Conservation (phyloP, 371 early-diverging fungal species). For the Haplosporangium sp. region DNA sequence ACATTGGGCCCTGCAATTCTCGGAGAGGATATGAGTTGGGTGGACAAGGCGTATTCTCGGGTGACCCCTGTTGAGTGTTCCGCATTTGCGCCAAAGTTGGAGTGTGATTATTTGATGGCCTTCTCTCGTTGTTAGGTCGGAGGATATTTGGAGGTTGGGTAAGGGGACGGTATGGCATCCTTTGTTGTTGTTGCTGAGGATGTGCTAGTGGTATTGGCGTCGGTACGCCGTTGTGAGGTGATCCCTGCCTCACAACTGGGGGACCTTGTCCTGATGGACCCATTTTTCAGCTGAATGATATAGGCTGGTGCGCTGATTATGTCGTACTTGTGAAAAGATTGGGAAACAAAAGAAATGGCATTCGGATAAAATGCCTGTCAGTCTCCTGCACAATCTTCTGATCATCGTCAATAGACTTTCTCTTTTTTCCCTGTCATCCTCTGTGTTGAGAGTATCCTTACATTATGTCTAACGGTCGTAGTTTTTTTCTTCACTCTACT, state of each 20-base stretch:
- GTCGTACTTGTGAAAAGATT: no score
- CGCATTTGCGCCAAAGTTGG: not conserved
- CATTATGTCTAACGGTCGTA: no score
- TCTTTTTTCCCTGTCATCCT: no score
- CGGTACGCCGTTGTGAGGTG: not conserved
- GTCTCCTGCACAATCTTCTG: no score
- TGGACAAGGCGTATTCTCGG: constrained; percentile 3
- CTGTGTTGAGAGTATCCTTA: no score
- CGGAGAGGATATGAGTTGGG: constrained; percentile 30
- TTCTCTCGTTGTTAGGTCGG: not conserved
- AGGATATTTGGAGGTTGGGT: not conserved
- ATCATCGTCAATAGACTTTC: no score
- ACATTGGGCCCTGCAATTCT: constrained; percentile 13
- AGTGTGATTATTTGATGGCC: constrained; percentile 6
- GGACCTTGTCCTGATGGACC: not conserved
- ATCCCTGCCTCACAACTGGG: not conserved
- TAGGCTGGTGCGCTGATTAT: no score
- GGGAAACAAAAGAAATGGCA: no score
- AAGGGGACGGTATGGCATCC: not conserved
- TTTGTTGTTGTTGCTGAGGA: constrained; percentile 4
- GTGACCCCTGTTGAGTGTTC: constrained; percentile 9
- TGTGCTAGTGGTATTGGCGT: not conserved
- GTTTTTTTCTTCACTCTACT: no score
- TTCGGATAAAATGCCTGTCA: no score
- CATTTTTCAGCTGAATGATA: no score